Conservation (phyloP, 2,329 filamentous ascomycete species). For the Cladosporium sp. region DNA sequence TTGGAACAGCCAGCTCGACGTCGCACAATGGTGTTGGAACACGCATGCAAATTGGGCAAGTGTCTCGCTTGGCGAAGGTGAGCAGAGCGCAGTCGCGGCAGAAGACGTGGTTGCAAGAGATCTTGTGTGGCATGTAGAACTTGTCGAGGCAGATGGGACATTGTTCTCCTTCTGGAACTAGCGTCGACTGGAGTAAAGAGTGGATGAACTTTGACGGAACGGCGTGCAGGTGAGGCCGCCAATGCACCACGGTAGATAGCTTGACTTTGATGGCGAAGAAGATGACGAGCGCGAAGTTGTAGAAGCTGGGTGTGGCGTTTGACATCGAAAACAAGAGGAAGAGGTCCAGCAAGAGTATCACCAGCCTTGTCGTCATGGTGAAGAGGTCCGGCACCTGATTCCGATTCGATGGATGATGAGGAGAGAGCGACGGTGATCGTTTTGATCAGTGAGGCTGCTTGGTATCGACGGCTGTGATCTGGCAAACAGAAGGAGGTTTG, state of each 20-base stretch:
- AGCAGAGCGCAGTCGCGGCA: conserved; percentile 8
- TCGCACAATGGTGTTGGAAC: background rate
- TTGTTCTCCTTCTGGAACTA: background rate
- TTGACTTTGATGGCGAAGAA: background rate
- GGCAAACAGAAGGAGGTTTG: no score
- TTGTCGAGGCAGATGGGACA: background rate
- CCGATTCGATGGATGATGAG: background rate
- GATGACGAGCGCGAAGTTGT: background rate
- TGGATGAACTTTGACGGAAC: background rate
- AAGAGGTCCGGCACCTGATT: no score
- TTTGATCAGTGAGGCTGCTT: no score
- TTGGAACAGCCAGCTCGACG: background rate
- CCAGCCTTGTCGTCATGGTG: background rate
- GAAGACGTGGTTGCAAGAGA: conserved; percentile 2
- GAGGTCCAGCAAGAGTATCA: background rate
- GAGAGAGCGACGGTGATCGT: background rate
- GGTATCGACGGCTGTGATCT: no score
- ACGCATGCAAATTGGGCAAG: background rate
- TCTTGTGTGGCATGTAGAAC: background rate
- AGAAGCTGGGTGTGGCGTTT: background rate
- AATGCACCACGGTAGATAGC: background rate
- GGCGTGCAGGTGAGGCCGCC: background rate
- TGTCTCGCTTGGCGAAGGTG: background rate
- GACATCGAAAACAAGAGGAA: background rate
- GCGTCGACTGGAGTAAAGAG: background rate